These are phyloP conservation scores for Lyophyllum semitale DNA, from an alignment of 768 basidiomycete species.

Conservation along the genomic window DNA sequence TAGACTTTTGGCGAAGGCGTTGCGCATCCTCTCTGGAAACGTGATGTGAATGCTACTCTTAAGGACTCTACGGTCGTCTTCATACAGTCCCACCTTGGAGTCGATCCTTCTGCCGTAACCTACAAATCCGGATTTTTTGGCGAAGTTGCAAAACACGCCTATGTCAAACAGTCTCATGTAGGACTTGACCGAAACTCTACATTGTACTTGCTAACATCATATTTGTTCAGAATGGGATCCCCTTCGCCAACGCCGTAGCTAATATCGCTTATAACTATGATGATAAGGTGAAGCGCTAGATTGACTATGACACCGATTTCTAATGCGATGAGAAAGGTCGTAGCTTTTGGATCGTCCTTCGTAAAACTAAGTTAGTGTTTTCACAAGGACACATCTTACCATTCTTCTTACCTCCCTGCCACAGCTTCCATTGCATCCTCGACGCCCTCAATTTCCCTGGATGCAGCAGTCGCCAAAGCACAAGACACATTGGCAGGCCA, in stretches of 20 bases:
- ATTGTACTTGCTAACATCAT: background rate
- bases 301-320: background rate
- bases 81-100: slow-evolving; percentile 11
- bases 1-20: slow-evolving; percentile 19
- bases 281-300: slow-evolving; percentile 21
- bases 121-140: slow-evolving; percentile 23
- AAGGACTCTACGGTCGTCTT: slow-evolving; percentile 16
- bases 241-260: slow-evolving; percentile 21
- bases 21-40: slow-evolving; percentile 12
- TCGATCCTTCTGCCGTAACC: slow-evolving; percentile 17
- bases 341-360: slow-evolving; percentile 48
- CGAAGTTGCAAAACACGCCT: slow-evolving; percentile 26
- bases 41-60: slow-evolving; percentile 8
- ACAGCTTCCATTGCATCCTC: slow-evolving; percentile 32
- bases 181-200: background rate
- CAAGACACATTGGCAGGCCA: slow-evolving; percentile 38
- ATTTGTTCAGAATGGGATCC: slow-evolving; percentile 18
- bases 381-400: background rate
- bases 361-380: slow-evolving; percentile 36
- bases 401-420: background rate
- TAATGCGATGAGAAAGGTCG: slow-evolving; percentile 20
- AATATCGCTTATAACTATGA: slow-evolving; percentile 20
- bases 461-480: slow-evolving; percentile 36
- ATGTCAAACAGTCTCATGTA: slow-evolving; percentile 32
- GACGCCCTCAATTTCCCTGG: slow-evolving; percentile 35